Evolutionary conservation across 441 rosid genomes (phyloP), one percentile per base, ranked within the genome.

Genomic region (Sinapis alba): DNA sequence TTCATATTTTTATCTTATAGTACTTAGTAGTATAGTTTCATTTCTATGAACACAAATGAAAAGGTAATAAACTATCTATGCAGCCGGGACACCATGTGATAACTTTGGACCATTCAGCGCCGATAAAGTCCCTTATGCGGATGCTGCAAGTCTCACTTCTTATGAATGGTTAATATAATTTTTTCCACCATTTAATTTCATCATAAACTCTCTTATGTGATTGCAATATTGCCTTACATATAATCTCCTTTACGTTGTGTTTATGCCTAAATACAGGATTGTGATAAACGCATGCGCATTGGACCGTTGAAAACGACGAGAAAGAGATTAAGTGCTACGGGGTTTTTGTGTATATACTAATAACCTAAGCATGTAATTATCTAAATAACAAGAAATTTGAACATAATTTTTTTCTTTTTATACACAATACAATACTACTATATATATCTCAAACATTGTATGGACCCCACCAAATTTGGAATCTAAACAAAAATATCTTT

Each of bases 81-180:
- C 86, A 90, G 97, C 97, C n/a, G 89, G 86, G 66, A 87, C 92
- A 15, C 97, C 96, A 54, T 65, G 79, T 43, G 90, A 84, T 71
- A 83, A 81, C 59, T 80, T 88, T 69, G 88, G 77, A 80, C 85
- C 78, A 78, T 78, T 81, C 58, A 80, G 76, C 16, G 84, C 86
- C 82, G 87, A 82, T 27, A 91, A 83, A 73, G 30, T 45, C 41
- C 73, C 77, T 16, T 57, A 80, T 32, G 30, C 83, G 2, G 79
- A 83, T 69, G 72, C 89, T 16, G 73, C 78, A 86, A 86, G 87
- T 79, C 86, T 84, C 75, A 87, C 84, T 1, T 79, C 82, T 80
- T 81, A 84, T 56, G 91, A 91, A 72, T 91, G 92, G 94, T 89
- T 64, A 13, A 18, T 26, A 24, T 19, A 26, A 7, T 36, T 11